phyloP scores from a whole-genome alignment of 805 yeast genomes.

The Torulaspora indica region DNA sequence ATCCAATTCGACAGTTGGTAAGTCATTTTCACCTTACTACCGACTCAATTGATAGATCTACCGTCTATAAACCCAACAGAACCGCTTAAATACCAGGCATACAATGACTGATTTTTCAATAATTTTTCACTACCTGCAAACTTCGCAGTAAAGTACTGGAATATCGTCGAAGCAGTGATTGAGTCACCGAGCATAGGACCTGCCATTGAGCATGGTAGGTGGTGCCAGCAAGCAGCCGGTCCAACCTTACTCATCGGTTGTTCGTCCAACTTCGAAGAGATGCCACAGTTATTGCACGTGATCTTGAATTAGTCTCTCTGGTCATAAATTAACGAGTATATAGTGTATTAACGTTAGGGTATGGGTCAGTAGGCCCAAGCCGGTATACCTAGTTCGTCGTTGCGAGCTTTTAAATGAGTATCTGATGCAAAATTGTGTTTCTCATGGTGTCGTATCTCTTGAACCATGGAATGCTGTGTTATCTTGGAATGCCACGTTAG shows the following conservation, averaged over 20 bases:
- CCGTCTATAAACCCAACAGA: background rate
- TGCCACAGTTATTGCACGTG: background rate
- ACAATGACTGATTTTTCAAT: background rate
- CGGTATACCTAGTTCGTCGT: constrained; percentile 14
- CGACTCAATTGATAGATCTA: background rate
- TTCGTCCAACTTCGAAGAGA: background rate
- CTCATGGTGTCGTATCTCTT: constrained; percentile 1
- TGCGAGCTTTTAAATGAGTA: constrained; percentile 4
- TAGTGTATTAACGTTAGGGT: too few relatives aligned
- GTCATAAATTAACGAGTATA: background rate
- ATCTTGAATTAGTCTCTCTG: background rate
- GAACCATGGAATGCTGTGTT: background rate
- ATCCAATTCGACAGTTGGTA: constrained; percentile 47
- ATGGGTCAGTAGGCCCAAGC: constrained; percentile 14
- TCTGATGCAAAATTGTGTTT: constrained; percentile 6
- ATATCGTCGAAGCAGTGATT: background rate
- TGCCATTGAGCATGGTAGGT: too few relatives aligned
- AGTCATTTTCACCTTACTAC: background rate
- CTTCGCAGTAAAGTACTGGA: background rate
- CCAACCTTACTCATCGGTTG: too few relatives aligned
- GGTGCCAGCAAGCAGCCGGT: background rate
- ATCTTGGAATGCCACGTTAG: constrained; percentile 1
- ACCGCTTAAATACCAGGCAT: background rate
- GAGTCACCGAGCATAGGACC: background rate
- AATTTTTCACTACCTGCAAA: background rate